Conservation (phyloP, 306 rosid species). For the Gastrolobium villosum region DNA sequence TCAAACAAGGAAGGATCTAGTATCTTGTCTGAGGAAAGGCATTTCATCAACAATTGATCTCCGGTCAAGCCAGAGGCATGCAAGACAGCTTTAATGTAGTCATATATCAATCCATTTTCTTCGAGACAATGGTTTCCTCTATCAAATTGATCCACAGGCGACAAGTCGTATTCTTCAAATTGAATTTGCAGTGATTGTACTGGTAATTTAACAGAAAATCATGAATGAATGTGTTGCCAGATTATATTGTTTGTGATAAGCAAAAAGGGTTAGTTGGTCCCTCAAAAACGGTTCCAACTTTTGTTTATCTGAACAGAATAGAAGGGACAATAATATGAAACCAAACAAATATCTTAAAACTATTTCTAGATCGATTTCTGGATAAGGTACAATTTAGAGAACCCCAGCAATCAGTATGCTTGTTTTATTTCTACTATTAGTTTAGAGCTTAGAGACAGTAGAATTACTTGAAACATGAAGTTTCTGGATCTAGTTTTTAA, state of each 20-base stretch:
- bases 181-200: constrained; percentile 69
- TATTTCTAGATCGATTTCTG: constrained; percentile 13
- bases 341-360: constrained; percentile 25
- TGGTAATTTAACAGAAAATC: constrained; percentile 59
- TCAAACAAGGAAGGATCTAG: constrained; percentile 71
- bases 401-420: not conserved
- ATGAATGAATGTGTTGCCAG: constrained; percentile 48
- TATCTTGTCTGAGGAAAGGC: constrained; percentile 75
- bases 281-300: constrained; percentile 18
- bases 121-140: constrained; percentile 54
- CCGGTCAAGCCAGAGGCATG: constrained; percentile 68
- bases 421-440: not conserved
- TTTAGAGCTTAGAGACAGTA: constrained; percentile 2
- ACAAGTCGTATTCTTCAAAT: constrained; percentile 70
- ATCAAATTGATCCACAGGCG: constrained; percentile 56
- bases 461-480: not conserved
- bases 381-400: not conserved
- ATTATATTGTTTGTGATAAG: constrained; percentile 28
- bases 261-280: constrained; percentile 29
- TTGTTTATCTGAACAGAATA: not conserved
- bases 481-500: not conserved
- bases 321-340: constrained; percentile 18
- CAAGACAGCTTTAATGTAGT: constrained; percentile 67
- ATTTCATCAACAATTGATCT: constrained; percentile 68
- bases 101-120: constrained; percentile 69